Evolutionary conservation across 768 basidiomycete species (phyloP).

Genomic region (Phlegmacium glaucopus): DNA sequence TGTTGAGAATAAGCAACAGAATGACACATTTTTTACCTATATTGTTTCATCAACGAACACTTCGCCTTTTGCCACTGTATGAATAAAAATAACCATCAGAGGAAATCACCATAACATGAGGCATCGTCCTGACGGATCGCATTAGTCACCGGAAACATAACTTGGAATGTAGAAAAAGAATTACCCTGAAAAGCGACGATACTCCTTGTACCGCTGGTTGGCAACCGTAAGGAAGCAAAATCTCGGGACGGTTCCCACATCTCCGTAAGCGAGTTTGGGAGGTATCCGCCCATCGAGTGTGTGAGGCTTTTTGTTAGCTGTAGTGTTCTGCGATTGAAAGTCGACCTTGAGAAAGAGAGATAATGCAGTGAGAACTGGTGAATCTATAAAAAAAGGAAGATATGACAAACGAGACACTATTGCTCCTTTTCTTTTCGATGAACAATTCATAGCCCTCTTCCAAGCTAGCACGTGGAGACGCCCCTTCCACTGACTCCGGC

Average conservation of each 20-base stretch:
- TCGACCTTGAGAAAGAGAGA: constrained; percentile 31
- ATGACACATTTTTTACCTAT: too few species aligned
- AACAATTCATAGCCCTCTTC: constrained; percentile 87
- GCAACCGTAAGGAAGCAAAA: constrained; percentile 87
- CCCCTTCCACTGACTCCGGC: too few species aligned
- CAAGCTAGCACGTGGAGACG: constrained; percentile 55
- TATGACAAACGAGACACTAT: constrained; percentile 52
- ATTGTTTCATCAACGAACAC: too few species aligned
- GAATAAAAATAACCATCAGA: constrained; percentile 95
- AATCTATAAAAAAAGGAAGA: not conserved
- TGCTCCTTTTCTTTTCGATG: constrained; percentile 71
- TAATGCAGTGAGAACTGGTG: too few species aligned
- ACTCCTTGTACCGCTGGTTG: too few species aligned
- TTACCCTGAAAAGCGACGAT: too few species aligned
- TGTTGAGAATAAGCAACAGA: not conserved
- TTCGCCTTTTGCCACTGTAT: constrained; percentile 93
- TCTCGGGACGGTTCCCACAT: constrained; percentile 97
- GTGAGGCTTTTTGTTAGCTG: constrained; percentile 74
- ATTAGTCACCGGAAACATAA: too few species aligned
- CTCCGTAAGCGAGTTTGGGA: constrained; percentile 90
- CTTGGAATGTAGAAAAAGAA: too few species aligned
- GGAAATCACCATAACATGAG: constrained; percentile 96
- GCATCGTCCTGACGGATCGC: constrained; percentile 70
- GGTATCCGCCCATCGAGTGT: constrained; percentile 77
- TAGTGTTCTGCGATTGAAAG: constrained; percentile 64